Evolutionary conservation across 306 rosid species (phyloP).

Genomic region (Quercus rubra): DNA sequence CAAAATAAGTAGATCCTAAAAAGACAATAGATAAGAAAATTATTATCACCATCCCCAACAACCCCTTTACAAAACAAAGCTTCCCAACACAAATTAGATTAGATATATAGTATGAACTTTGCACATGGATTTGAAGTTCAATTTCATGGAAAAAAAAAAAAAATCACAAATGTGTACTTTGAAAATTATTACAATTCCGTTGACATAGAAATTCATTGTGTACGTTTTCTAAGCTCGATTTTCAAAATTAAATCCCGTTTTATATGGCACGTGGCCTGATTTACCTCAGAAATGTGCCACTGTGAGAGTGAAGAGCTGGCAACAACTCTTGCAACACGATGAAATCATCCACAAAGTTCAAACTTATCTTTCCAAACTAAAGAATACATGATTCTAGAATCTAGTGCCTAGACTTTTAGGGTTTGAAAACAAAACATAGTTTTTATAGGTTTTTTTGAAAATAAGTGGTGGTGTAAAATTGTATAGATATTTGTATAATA

Average conservation of each 20-base stretch:
- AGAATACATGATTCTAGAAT: too few relatives aligned
- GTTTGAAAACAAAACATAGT: too few relatives aligned
- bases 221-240: neutral
- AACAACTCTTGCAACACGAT: too few relatives aligned
- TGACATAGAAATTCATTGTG: neutral
- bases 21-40: neutral
- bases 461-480: too few relatives aligned
- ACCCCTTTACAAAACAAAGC: neutral
- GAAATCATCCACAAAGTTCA: too few relatives aligned
- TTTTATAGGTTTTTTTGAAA: too few relatives aligned
- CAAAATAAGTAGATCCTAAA: accelerated
- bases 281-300: neutral
- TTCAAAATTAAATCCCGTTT: neutral
- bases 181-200: neutral
- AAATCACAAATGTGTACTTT: neutral
- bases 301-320: too few relatives aligned
- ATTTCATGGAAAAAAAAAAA: neutral
- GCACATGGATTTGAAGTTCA: neutral
- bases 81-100: too few relatives aligned
- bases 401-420: too few relatives aligned
- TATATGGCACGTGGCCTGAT: neutral
- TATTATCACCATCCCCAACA: neutral
- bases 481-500: too few relatives aligned
- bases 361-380: too few relatives aligned
- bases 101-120: too few relatives aligned